Evolutionary conservation across 805 yeast species (phyloP), one percentile per base, ranked within the genome.

Genomic region (Lachancea cidri): DNA sequence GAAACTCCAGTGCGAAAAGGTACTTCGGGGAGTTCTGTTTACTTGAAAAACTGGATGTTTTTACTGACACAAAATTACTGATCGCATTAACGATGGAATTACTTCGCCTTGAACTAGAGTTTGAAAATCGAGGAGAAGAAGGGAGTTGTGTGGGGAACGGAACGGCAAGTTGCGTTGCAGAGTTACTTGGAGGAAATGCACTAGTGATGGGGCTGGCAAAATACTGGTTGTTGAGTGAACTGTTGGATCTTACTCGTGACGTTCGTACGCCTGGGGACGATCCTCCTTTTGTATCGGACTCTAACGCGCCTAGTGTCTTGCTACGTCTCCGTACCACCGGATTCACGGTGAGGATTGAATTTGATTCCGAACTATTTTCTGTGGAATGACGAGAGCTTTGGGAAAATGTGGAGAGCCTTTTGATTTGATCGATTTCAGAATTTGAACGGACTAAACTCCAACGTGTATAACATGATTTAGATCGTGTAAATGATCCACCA

Each of bases 51-150:
- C 58, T 53, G 24, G 58, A 44, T 4, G 63, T 56, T 39, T 62
- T 57, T 36, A 62, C 31, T 48, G 62, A 55, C 1, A 67, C 66
- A 44, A 67, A 54, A 45, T 58, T 65, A 30, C 66, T 66, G 15
- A 68, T 42, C 0, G 70, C 61, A 41, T 58, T 66, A 1, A 64
- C 71, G 8, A 68, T 45, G 0, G 71, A 65, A 5, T 63, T 58
- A 39, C 66, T 66, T 48, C 69, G 50, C 32, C 60, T 62, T 6
- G 64, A 54, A 34, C 37, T 18, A 41, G 42, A 4, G 47, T 40
- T 14, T 17, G 45, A 38, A 5, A 38, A 27, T 9, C 38, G 24
- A 3, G 43, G 25, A 17, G 33, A 36, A 9, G 36, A 14, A 13
- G 29, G 30, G 11, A 20, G 38, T 9, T 40, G 31, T 3, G 32